Base-by-base conservation (phyloP, 306 rosid genomes). In the Citrullus colocynthis region DNA sequence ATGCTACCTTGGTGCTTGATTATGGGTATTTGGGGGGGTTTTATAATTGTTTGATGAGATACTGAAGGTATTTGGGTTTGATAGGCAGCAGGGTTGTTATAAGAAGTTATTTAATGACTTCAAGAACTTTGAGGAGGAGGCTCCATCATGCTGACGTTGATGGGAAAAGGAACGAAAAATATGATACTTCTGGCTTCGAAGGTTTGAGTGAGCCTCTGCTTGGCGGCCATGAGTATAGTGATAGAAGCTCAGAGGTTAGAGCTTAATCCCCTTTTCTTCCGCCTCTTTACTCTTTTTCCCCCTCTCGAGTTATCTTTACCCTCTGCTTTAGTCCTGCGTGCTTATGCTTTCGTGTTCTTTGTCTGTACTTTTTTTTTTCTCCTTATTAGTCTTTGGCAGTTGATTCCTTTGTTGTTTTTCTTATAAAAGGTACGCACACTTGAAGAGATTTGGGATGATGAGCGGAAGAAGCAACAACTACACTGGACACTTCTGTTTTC, bases 401-500 rank as follows among this genome's bases (percentile, higher is more conserved):
- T 39, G 69, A 15, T 80, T 60, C 39, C 44, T 34, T 36, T 28
- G 78, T 64, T 62, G 36, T 60, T 3, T 63, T 60, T 66, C 57
- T 45, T 81, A 8, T 24, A 45, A 2, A 67, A 92, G 95, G 87
- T 72, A 52, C 51, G 65, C 64, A 55, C 83, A 7, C 86, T 65
- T 66, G 90, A 88, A 84, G 97, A 95, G 78, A 69, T 81, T 60
- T 88, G 90, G 89, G 91, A 89, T 52, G 97, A 95, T 74, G 99
- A 88, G 76, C 89, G 78, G 82, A 87, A 87, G 81, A 90, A 81
- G 86, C 93, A 90, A 24, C 93, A 82, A 39, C 83, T 85, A 76
- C 99, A 92, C 75, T 95, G 99, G 99, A 88, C 93, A 24, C 83
- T 86, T 76, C 11, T 90, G 78, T 95, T 92, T 78, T 90, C 99